Base-by-base conservation (phyloP, 495 filamentous ascomycete species). In the Penicillium salamii region DNA sequence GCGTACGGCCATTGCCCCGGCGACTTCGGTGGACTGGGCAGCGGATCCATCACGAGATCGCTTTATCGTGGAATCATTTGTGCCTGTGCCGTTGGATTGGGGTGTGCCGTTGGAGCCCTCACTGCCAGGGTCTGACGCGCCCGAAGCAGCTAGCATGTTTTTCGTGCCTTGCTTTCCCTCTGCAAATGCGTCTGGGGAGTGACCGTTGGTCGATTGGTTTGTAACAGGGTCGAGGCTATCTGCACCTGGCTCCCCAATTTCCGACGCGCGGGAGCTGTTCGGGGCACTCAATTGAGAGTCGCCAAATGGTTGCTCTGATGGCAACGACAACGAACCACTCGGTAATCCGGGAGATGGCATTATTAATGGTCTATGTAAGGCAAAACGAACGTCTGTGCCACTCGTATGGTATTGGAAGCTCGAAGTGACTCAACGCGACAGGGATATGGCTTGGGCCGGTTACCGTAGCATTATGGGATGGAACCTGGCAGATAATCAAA, bases 91-190 rank as follows among this genome's bases (percentile, higher is more conserved):
- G 46, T 72, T 70, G 6, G 65, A 54, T 20, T 60, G 61, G 12
- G 61, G 50, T 9, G 66, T 65, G 36, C 62, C 64, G 53, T 71
- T 66, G 17, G 58, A 48, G 17, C 18, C 38, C 39, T 68, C 65
- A 36, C 60, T 54, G 42, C 49, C 58, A 6, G 53, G 49, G n/a
- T 61, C 57, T 17, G 61, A 32, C 42, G 68, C 53, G 7, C 34
- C 28, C 13, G 46, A 78, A 11, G 76, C 77, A 41, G 71, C 75
- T 37, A 83, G 64, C 23, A 78, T 68, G n/a, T 77, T 77, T 58
- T 78, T 81, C 19, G 79, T 78, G 55, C 76, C 78, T 50, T 82
- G 73, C 55, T 84, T 86, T 18, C 77, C 76, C 54, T 82, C 79
- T 31, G 64, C 65, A 19, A 81, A 77, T 18, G 64, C 42, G 59